These are phyloP conservation scores for Kluyveromyces aestuarii DNA, from an alignment of 805 yeast species.

Conservation along the genomic window DNA sequence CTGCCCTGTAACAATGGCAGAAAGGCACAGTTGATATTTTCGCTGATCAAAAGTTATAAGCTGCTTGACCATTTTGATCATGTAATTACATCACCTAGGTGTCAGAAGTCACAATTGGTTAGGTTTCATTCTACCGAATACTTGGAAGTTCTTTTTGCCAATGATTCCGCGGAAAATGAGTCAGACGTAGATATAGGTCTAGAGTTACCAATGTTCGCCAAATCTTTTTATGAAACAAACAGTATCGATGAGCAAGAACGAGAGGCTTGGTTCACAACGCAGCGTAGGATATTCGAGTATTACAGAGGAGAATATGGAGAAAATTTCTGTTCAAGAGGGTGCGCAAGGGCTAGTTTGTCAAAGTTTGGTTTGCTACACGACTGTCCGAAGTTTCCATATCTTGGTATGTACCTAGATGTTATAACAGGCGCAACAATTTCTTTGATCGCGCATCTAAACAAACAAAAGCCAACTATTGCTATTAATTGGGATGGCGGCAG, in stretches of 20 bases:
- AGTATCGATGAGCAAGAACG: not conserved
- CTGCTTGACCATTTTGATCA: conserved; percentile 18
- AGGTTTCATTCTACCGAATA: conserved; percentile 42
- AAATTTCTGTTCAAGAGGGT: conserved; percentile 3
- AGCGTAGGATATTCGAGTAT: conserved; percentile 9
- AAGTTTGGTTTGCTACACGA: conserved; percentile 48
- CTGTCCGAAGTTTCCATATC: conserved; percentile 51
- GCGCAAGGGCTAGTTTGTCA: conserved; percentile 14
- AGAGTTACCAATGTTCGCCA: conserved; percentile 10
- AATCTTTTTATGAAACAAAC: conserved; percentile 7
- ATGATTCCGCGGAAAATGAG: conserved; percentile 13
- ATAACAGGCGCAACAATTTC: conserved; percentile 52
- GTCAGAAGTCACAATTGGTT: conserved; percentile 30
- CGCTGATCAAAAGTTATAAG: conserved; percentile 16
- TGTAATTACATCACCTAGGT: conserved; percentile 10
- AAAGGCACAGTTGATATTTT: conserved; percentile 19
- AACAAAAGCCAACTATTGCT: conserved; percentile 30
- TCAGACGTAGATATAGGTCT: conserved; percentile 11
- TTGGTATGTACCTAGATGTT: conserved; percentile 40
- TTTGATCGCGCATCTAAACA: conserved; percentile 33
- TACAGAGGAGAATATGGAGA: conserved; percentile 7
- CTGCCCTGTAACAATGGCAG: conserved; percentile 24
- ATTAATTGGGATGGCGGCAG: conserved; percentile 78
- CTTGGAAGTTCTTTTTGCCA: conserved; percentile 32
- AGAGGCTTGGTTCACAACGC: conserved; percentile 5